Conservation (phyloP, 2,329 filamentous ascomycete species). For the Sporothrix euskadiensis region DNA sequence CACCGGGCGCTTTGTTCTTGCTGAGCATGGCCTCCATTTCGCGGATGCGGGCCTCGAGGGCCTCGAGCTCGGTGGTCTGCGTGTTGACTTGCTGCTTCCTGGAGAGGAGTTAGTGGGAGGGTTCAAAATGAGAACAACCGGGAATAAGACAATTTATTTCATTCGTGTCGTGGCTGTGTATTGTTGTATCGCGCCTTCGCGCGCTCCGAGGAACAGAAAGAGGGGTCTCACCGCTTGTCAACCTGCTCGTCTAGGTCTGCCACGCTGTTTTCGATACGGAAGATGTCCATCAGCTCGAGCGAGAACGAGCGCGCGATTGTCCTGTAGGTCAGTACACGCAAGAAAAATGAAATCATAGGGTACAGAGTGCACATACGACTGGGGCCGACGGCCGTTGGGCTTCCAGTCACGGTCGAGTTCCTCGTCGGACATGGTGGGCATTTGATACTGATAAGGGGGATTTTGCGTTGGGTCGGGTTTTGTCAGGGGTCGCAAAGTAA, state of each 20-base stretch:
- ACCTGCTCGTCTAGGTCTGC: constrained; percentile 73
- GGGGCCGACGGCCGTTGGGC: constrained; percentile 73
- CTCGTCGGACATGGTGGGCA: constrained; percentile 54
- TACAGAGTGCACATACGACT: constrained; percentile 65
- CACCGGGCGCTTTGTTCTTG: background rate
- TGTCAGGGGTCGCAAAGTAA: background rate
- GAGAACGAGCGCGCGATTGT: constrained; percentile 88
- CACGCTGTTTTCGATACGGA: constrained; percentile 79
- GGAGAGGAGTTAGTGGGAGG: constrained; percentile 25
- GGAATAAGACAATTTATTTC: too few species aligned
- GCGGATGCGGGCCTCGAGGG: constrained; percentile 77
- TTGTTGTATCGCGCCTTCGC: too few species aligned
- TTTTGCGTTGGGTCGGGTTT: background rate
- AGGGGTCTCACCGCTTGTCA: constrained; percentile 69
- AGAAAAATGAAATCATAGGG: background rate
- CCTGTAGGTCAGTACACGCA: constrained; percentile 48
- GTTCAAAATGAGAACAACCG: background rate
- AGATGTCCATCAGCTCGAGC: constrained; percentile 80
- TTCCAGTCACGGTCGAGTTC: constrained; percentile 78
- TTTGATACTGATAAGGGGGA: constrained; percentile 14
- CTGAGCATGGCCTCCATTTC: constrained; percentile 81
- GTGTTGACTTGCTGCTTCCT: constrained; percentile 78
- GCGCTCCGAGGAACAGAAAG: background rate
- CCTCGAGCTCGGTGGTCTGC: constrained; percentile 78
- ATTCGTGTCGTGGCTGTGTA: too few species aligned